Evolutionary conservation across 306 rosid species (phyloP).

Genomic region (Hippophae gyantsensis): DNA sequence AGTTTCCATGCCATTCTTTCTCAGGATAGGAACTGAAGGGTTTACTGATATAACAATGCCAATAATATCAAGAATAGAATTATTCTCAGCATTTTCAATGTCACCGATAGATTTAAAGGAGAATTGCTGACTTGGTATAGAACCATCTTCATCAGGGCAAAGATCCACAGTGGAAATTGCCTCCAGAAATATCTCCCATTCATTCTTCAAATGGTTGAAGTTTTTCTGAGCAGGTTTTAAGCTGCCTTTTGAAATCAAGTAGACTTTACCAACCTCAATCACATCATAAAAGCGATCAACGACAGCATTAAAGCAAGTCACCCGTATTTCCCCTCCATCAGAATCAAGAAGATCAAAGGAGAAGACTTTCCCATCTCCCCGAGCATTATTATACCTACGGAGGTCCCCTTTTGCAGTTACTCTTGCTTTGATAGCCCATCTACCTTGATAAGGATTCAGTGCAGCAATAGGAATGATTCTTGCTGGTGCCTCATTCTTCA

Average conservation of each 20-base stretch:
- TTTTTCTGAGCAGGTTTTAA: conserved; percentile 90
- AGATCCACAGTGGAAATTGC: conserved; percentile 67
- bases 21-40: conserved; percentile 83
- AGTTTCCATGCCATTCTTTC: conserved; percentile 98
- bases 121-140: conserved; percentile 87
- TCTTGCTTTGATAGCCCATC: conserved; percentile 98
- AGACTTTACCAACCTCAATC: conserved; percentile 84
- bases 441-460: conserved; percentile 88
- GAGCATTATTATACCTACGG: conserved; percentile 90
- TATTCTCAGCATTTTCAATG: conserved; percentile 66
- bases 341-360: conserved; percentile 95
- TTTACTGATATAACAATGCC: conserved; percentile 71
- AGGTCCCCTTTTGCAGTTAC: conserved; percentile 93
- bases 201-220: conserved; percentile 90
- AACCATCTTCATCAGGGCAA: conserved; percentile 82
- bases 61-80: conserved; percentile 69
- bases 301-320: conserved; percentile 91
- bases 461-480: conserved; percentile 78
- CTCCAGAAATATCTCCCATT: conserved; percentile 87
- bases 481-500: conserved; percentile 94
- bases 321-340: conserved; percentile 93
- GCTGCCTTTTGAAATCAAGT: conserved; percentile 86
- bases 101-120: conserved; percentile 74
- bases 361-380: conserved; percentile 97
- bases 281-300: conserved; percentile 75